These are phyloP conservation scores for Mycogone perniciosa DNA, from an alignment of 2,329 filamentous ascomycete species.

Conservation along the genomic window DNA sequence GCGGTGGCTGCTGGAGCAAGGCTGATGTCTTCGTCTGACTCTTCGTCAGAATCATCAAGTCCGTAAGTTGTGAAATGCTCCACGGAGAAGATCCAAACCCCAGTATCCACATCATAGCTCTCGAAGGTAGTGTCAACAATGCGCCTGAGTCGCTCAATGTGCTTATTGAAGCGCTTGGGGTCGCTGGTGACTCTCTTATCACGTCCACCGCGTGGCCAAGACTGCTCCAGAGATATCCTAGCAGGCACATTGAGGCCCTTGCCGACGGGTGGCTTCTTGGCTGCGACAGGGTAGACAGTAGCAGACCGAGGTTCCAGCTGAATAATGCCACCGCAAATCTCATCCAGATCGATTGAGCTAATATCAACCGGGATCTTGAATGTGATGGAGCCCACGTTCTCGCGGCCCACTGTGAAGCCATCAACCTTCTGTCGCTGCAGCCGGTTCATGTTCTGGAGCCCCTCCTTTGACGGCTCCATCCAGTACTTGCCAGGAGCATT, in stretches of 20 bases:
- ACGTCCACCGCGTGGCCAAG: slow-evolving; percentile 67
- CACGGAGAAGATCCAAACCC: slow-evolving; percentile 88
- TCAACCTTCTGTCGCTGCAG: slow-evolving; percentile 68
- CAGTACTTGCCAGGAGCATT: slow-evolving; percentile 71
- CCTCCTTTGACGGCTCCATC: slow-evolving; percentile 70
- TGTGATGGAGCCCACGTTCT: slow-evolving; percentile 71
- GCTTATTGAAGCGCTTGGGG: slow-evolving; percentile 67
- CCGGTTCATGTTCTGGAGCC: slow-evolving; percentile 73
- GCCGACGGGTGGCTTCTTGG: slow-evolving; percentile 75
- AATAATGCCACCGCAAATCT: slow-evolving; percentile 73
- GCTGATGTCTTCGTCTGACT: slow-evolving; percentile 49
- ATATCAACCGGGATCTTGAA: slow-evolving; percentile 83
- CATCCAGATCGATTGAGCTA: slow-evolving; percentile 68
- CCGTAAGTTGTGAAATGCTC: slow-evolving; percentile 96
- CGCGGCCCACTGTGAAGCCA: slow-evolving; percentile 74
- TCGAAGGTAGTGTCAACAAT: slow-evolving; percentile 78
- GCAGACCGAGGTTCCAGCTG: slow-evolving; percentile 69
- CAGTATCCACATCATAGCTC: slow-evolving; percentile 70
- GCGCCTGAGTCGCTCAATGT: slow-evolving; percentile 72
- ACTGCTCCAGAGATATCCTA: slow-evolving; percentile 81
- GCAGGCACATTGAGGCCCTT: slow-evolving; percentile 90
- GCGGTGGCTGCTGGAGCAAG: slow-evolving; percentile 13
- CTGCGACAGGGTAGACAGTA: slow-evolving; percentile 75
- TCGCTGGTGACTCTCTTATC: slow-evolving; percentile 49
- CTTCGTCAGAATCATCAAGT: slow-evolving; percentile 72